phyloP scores from a whole-genome alignment of 2,329 filamentous ascomycete species.

The Triangularia verruculosa region DNA sequence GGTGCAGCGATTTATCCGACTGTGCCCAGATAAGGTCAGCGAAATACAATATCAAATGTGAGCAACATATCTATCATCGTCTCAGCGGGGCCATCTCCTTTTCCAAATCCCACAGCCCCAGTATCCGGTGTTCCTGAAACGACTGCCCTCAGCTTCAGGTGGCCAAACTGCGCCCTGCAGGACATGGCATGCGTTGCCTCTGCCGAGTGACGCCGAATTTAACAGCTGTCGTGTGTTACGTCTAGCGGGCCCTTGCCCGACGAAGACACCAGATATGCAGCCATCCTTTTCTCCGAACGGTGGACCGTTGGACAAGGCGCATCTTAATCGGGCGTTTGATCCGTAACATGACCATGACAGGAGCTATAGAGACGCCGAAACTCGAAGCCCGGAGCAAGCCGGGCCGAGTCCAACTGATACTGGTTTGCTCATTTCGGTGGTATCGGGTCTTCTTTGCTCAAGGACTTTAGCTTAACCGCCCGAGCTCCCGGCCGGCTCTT shows the following conservation, averaged over 20 bases:
- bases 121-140: neutral
- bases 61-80: too few relatives aligned
- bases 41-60: too few relatives aligned
- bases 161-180: neutral
- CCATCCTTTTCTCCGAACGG: neutral
- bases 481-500: neutral
- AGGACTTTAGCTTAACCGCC: neutral
- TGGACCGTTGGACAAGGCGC: neutral
- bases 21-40: neutral
- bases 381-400: neutral
- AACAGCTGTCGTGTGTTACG: neutral
- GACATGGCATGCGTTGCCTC: neutral
- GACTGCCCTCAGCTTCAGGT: neutral
- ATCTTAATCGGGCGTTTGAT: neutral
- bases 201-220: neutral
- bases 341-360: neutral
- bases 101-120: neutral
- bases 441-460: neutral
- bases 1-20: neutral
- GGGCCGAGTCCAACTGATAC: neutral
- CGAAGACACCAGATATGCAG: neutral
- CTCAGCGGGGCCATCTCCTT: too few relatives aligned
- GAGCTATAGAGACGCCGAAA: neutral
- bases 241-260: neutral
- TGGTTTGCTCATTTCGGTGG: neutral